phyloP scores from a whole-genome alignment of 495 filamentous ascomycete genomes.

The Trichoderma asperelloides region DNA sequence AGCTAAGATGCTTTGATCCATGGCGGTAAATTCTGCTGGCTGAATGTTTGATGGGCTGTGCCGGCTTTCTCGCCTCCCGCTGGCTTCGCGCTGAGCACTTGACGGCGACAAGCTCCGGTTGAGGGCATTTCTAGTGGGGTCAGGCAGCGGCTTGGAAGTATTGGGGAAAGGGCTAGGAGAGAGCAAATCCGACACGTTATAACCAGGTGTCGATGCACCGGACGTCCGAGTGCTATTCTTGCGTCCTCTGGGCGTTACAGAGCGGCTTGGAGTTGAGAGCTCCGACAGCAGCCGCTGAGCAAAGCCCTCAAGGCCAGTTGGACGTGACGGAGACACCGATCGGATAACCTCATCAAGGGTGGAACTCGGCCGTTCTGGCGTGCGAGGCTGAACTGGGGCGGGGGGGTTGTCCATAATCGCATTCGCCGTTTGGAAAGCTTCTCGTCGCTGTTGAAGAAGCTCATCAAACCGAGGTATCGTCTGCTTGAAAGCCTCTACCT shows the following conservation, averaged over 20 bases:
- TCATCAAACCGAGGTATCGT: constrained; percentile 70
- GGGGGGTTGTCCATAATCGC: constrained; percentile 14
- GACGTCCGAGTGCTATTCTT: constrained; percentile 21
- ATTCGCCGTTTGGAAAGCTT: constrained; percentile 53
- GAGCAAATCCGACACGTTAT: background rate
- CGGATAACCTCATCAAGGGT: constrained; percentile 24
- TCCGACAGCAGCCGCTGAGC: constrained; percentile 49
- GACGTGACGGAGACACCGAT: constrained; percentile 33
- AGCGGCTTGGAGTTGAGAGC: constrained; percentile 38
- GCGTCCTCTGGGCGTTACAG: constrained; percentile 34
- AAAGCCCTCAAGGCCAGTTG: constrained; percentile 43
- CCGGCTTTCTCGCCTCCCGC: constrained; percentile 22
- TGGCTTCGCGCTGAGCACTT: constrained; percentile 17
- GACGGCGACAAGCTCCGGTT: constrained; percentile 30
- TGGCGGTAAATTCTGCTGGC: constrained; percentile 40
- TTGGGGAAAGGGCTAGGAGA: background rate
- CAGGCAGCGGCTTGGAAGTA: background rate
- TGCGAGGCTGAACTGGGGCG: constrained; percentile 9
- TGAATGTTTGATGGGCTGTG: constrained; percentile 21
- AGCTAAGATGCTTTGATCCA: constrained; percentile 44
- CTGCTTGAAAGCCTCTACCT: constrained; percentile 56
- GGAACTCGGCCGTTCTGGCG: constrained; percentile 21
- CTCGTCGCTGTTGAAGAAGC: constrained; percentile 61
- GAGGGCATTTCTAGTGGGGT: constrained; percentile 9
- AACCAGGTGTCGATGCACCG: background rate